These are phyloP conservation scores for Claviceps maximensis DNA, from an alignment of 2,329 filamentous ascomycete species.

Conservation along the genomic window DNA sequence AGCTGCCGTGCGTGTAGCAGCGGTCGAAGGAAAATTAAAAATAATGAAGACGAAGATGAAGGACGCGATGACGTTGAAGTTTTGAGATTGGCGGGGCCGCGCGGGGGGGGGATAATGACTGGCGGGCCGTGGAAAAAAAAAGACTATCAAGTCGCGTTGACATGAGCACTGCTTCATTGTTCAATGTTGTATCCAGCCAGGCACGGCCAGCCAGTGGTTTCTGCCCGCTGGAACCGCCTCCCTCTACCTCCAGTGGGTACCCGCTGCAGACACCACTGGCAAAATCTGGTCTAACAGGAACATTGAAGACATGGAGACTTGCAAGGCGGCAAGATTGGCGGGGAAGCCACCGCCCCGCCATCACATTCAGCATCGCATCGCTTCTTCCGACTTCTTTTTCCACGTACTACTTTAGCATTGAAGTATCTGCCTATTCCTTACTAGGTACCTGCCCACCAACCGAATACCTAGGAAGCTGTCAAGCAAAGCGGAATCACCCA, in stretches of 20 bases:
- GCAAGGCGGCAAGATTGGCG: background rate
- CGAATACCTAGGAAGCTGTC: background rate
- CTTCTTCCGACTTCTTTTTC: background rate
- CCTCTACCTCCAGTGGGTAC: no score
- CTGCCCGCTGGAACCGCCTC: no score
- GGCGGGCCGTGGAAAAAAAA: conserved; percentile 4
- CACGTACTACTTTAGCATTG: no score
- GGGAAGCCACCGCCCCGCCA: conserved; percentile 1
- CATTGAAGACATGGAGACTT: no score
- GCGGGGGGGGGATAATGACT: background rate
- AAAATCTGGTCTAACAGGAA: no score
- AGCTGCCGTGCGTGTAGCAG: background rate
- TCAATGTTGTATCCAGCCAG: no score
- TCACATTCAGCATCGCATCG: background rate
- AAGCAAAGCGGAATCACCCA: background rate
- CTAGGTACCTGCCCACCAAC: background rate
- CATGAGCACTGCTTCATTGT: no score
- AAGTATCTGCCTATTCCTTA: no score
- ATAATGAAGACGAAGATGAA: background rate
- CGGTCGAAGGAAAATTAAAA: no score
- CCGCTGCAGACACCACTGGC: no score
- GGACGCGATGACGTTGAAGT: background rate
- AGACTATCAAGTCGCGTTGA: background rate
- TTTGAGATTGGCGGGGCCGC: conserved; percentile 3
- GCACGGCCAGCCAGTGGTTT: no score